These are phyloP conservation scores for Uronychia setigera DNA, from an alignment of 73 alveolate species.

Conservation along the genomic window DNA sequence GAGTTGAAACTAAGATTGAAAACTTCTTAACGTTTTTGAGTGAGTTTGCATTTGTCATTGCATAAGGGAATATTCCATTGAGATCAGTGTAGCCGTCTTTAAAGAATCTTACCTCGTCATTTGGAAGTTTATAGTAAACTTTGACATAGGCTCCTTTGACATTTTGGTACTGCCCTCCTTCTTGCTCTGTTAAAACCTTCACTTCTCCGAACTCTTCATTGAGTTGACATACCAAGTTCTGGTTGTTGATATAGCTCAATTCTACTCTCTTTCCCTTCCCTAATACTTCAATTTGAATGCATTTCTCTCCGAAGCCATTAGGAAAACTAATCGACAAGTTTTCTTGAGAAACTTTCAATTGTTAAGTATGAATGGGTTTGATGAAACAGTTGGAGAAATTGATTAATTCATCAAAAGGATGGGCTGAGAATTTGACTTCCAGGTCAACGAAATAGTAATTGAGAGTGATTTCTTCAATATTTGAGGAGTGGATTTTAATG, in stretches of 20 bases:
- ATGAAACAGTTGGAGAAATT: constrained; percentile 70
- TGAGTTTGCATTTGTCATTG: constrained; percentile 71
- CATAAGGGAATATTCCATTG: constrained; percentile 94
- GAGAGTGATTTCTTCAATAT: constrained; percentile 57
- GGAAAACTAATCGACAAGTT: constrained; percentile 59
- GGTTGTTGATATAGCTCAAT: constrained; percentile 72
- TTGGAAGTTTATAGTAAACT: constrained; percentile 74
- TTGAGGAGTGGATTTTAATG: constrained; percentile 56
- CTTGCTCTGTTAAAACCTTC: constrained; percentile 61
- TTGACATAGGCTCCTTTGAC: constrained; percentile 79
- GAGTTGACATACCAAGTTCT: constrained; percentile 63
- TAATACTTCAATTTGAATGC: constrained; percentile 76
- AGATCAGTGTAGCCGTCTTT: constrained; percentile 98
- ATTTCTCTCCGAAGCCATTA: constrained; percentile 63
- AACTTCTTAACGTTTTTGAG: constrained; percentile 79
- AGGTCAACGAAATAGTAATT: constrained; percentile 76
- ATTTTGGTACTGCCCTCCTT: constrained; percentile 15
- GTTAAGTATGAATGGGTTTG: constrained; percentile 48
- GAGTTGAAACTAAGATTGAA: constrained; percentile 84
- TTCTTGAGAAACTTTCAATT: constrained; percentile 62
- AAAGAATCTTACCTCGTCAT: constrained; percentile 72
- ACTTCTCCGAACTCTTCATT: constrained; percentile 82
- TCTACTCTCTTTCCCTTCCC: constrained; percentile 64
- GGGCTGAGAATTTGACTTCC: constrained; percentile 84
- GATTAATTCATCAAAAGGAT: constrained; percentile 75